Evolutionary conservation across 164 flowering plant species (phyloP), one percentile per base, ranked within the genome.

Genomic region (Nymphaea colorata): DNA sequence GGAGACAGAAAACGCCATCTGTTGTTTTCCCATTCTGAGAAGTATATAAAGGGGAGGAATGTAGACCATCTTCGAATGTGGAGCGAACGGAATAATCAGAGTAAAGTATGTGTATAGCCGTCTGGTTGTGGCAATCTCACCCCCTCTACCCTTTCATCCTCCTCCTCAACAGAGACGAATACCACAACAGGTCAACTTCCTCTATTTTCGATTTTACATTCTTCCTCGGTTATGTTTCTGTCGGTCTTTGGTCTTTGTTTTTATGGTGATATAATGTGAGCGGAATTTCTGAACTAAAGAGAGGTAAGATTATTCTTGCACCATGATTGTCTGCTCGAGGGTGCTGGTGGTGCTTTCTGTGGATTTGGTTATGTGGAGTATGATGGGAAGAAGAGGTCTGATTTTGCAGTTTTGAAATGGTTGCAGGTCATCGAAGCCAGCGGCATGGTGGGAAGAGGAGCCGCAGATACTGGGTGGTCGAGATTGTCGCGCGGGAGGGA

Each of bases 401-500:
- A 45, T 45, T 45, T 45, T 45, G 53, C 53, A 10, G 5, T 45
- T 45, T 10, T 12, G 55, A 7, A 47, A 47, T 47, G 55, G 55
- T 7, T 70, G 60, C 70, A 88, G 97, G 79, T 86, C 89, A 16
- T 87, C 93, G 8, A 73, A 76, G 76, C 81, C 90, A 42, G 47
- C 81, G 59, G 74, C 59, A 51, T 92, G 94, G 96, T 93, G 98
- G 98, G 83, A 80, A 64, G 87, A 76, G 42, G 67, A 68, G 44
- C 77, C 70, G 25, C 77, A 82, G 61, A 83, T 90, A 66, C 53
- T 88, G 66, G 98, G 96, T 4, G 96, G 98, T 2, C 83, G 86
- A 78, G 98, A 93, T 72, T 87, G 67, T 70, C 42, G 73, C 14
- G 96, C 84, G 3, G 96, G 98, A 14, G 96, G 96, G 41, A 88